Evolutionary conservation across 2,329 filamentous ascomycete genomes (phyloP), one percentile per base, ranked within the genome.

Genomic region (Pseudocercospora musae): DNA sequence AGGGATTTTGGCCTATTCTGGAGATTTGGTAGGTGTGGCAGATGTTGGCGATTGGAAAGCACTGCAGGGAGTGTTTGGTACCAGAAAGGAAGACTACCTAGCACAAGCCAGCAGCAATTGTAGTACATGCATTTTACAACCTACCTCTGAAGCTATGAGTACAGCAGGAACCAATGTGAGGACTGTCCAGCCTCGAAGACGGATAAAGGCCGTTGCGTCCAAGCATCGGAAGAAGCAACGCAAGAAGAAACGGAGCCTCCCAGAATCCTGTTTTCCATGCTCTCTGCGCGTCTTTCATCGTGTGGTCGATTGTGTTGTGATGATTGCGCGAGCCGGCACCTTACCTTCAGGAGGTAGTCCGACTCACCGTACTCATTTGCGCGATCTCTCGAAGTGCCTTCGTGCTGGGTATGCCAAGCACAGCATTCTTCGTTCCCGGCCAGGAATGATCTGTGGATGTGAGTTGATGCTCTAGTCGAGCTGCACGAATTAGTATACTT

Each of bases 281-380:
- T 40, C 40, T 56, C 44, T 42, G 49, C 56, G 33, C 63, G 33
- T 56, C 33, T 54, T 59, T 55, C 56, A 58, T 53, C 31, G 55
- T 56, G 49, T 50, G 31, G 61, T 25, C 62, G 49, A 50, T 64
- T 56, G 62, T 60, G 49, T 58, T 57, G 55, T 63, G 46, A 48
- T 63, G 46, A 29, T 57, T 40, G 59, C 64, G 65, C 67, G 69
- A 73, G 72, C 71, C 71, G 70, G 71, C 68, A 64, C 62, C 70
- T 73, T 74, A 73, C 71, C 72, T 69, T 71, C 70, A 72, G 72
- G 73, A 75, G 73, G 73, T 75, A 75, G 70, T 75, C 73, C 72
- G 73, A 74, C 73, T 75, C 72, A 75, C 73, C 72, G 70, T 74
- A 65, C 58, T 57, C 37, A 59, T 55, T 25, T 57, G 40, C 40